These are phyloP conservation scores for Trichoderma aggressivum DNA, from an alignment of 2,329 filamentous ascomycete genomes.

Conservation along the genomic window DNA sequence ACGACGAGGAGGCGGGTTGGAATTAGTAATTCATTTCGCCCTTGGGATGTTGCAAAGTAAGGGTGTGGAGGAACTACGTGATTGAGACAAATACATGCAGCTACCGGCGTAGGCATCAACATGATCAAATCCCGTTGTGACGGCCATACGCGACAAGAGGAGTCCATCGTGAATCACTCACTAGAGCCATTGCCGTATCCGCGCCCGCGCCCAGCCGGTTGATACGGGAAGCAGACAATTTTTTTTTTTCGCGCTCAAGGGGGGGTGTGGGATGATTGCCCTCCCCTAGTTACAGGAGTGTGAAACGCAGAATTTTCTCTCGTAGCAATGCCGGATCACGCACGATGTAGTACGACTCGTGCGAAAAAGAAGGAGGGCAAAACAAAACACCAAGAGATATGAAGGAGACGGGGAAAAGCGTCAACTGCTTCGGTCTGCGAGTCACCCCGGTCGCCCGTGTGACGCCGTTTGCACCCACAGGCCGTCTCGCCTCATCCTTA, in stretches of 20 bases:
- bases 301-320: background rate
- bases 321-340: background rate
- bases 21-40: background rate
- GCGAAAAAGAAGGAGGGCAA: background rate
- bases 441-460: background rate
- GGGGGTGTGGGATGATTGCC: conserved; percentile 2
- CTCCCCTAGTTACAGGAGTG: background rate
- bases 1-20: background rate
- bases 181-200: background rate
- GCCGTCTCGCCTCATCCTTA: conserved; percentile 7
- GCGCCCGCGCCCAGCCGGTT: background rate
- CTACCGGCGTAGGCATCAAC: background rate
- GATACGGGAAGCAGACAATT: background rate
- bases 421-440: background rate
- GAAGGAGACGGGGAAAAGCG: background rate
- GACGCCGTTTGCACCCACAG: background rate
- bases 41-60: background rate
- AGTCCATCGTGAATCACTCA: background rate
- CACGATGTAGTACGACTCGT: background rate
- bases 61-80: background rate
- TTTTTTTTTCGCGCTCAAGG: background rate
- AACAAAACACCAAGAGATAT: background rate
- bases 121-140: background rate
- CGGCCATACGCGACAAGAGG: background rate
- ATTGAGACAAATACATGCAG: conserved; percentile 13